These are phyloP conservation scores for Xerophyta viscosa DNA, from an alignment of 106 monocot genomes.

Conservation along the genomic window DNA sequence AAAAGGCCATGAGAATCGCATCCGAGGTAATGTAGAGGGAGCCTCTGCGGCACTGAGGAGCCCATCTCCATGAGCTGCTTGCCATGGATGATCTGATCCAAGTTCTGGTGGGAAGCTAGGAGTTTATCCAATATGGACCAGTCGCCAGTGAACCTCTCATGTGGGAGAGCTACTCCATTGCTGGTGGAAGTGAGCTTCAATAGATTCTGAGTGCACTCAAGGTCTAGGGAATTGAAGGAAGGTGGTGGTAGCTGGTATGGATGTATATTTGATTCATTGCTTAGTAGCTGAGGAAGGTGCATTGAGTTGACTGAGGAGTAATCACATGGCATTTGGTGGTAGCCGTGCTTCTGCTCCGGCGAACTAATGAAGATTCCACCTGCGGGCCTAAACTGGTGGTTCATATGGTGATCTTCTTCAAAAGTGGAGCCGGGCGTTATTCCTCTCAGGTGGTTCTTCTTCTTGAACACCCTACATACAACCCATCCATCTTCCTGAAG, in stretches of 20 bases:
- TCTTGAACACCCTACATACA: conserved; percentile 55
- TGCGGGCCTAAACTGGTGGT: conserved; percentile 4
- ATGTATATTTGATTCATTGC: conserved; percentile 33
- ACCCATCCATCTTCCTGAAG: conserved; percentile 72
- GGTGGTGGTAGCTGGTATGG: conserved; percentile 10
- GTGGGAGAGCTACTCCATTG: conserved; percentile 5
- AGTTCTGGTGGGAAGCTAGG: conserved; percentile 66
- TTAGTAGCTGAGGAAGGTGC: conserved; percentile 75
- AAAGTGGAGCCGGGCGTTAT: conserved; percentile 10
- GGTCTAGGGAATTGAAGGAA: conserved; percentile 32
- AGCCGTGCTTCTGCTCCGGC: conserved; percentile 11
- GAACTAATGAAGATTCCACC: not conserved
- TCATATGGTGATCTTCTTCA: conserved; percentile 24
- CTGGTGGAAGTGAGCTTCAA: conserved; percentile 35
- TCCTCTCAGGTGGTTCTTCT: conserved; percentile 48
- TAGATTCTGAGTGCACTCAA: conserved; percentile 67
- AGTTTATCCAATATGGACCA: conserved; percentile 90
- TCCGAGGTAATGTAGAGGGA: conserved; percentile 45
- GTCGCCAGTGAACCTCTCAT: conserved; percentile 26
- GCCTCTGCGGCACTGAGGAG: conserved; percentile 23
- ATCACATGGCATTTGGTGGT: conserved; percentile 30
- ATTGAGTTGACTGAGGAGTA: conserved; percentile 47
- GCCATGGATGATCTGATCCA: conserved; percentile 56
- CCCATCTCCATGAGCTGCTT: conserved; percentile 38
- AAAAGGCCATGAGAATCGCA: conserved; percentile 34